phyloP scores from a whole-genome alignment of 192 early-diverging fungal species.

The Backusella sp. region DNA sequence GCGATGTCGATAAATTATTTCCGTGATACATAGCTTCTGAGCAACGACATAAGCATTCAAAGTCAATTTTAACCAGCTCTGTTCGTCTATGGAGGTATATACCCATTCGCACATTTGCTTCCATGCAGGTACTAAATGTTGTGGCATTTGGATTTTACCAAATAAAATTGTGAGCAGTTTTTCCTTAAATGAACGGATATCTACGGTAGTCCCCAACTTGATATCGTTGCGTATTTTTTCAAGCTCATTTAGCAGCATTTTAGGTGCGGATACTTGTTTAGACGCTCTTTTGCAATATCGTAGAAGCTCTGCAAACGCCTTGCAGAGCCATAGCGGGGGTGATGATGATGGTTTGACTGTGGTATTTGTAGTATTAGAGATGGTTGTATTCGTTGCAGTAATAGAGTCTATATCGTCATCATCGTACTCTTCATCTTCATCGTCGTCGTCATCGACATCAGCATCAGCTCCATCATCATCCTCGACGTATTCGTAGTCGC shows the following conservation, averaged over 20 bases:
- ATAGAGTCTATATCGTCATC: background rate
- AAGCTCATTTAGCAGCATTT: background rate
- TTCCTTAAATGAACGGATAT: background rate
- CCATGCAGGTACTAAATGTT: constrained; percentile 3
- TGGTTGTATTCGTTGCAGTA: background rate
- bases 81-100: background rate
- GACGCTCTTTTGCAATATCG: background rate
- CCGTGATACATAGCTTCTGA: constrained; percentile 6
- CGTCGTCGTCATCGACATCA: background rate
- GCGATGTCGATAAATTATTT: background rate
- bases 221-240: background rate
- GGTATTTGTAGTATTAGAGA: background rate
- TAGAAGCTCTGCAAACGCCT: background rate
- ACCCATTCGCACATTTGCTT: constrained; percentile 13
- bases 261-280: background rate
- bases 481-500: background rate
- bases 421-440: background rate
- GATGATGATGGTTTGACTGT: background rate
- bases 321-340: background rate
- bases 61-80: background rate
- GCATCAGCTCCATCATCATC: background rate
- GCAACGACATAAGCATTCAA: background rate
- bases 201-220: background rate
- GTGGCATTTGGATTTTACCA: constrained; percentile 8
- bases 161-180: constrained; percentile 7